Conservation (phyloP, 2,329 filamentous ascomycete species). For the Diaporthe nobilis region DNA sequence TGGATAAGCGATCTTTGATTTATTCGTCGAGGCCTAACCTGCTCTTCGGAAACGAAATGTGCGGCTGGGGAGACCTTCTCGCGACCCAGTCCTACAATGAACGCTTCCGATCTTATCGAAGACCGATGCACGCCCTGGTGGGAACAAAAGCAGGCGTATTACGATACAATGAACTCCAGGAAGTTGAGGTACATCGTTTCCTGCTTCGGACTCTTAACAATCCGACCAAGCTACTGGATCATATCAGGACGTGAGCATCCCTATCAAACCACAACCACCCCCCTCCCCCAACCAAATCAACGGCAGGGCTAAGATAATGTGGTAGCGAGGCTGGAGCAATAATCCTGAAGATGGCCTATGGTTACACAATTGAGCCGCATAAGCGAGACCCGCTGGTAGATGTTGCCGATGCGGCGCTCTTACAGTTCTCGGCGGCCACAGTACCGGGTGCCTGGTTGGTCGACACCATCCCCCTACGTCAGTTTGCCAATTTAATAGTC, state of each 20-base stretch:
- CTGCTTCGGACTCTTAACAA: constrained; percentile 26
- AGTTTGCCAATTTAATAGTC: background rate
- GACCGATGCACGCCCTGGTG: background rate
- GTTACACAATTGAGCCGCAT: constrained; percentile 51
- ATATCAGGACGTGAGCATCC: constrained; percentile 27
- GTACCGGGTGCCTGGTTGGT: constrained; percentile 52
- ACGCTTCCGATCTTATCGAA: background rate
- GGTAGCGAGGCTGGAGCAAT: constrained; percentile 35
- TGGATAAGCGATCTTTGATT: constrained; percentile 27
- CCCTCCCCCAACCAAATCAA: background rate
- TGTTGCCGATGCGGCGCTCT: constrained; percentile 49
- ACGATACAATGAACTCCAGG: constrained; percentile 20
- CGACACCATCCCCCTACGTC: constrained; percentile 49
- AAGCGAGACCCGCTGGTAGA: constrained; percentile 49
- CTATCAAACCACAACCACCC: background rate
- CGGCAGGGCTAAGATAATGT: background rate
- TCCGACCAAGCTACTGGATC: background rate
- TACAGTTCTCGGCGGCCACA: constrained; percentile 47
- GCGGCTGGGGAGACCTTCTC: background rate
- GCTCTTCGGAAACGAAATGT: constrained; percentile 27
- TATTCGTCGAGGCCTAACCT: constrained; percentile 25
- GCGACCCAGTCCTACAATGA: background rate
- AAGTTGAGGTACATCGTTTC: constrained; percentile 33
- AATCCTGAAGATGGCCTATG: constrained; percentile 47
- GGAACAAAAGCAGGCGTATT: constrained; percentile 10